Base-by-base conservation (phyloP, 1,284 basidiomycete species). In the Puccinia triticina region DNA sequence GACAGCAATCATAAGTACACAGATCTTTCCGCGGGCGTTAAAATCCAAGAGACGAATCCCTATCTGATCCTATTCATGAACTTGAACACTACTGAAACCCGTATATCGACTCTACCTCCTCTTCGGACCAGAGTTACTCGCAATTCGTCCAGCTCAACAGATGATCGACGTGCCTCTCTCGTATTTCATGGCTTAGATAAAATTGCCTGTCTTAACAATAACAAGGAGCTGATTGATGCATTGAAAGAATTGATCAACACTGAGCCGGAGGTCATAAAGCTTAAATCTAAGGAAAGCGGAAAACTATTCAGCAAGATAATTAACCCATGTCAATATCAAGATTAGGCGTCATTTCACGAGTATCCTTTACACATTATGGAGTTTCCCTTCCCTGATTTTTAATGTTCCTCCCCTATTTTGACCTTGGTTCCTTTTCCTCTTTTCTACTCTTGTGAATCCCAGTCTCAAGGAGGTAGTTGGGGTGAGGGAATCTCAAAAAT, bases 201-300 rank as follows among this genome's bases (percentile, higher is more conserved):
- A 26, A n/a, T n/a, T n/a, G n/a, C n/a, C n/a, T 61, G 59, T 61
- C 59, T 61, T 61, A 61, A 32, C 14, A n/a, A n/a, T n/a, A n/a
- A n/a, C 59, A 29, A 61, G 29, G 29, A n/a, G 57, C 34, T 21
- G 16, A 29, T 16, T 34, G 29, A 61, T 59, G 59, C 59, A 5
- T 61, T 61, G 59, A 34, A 61, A 61, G 59, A 12, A 11, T 61
- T 61, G 59, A 61, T 61, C 26, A 34, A 32, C 16, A 18, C 12
- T 26, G 59, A 61, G 59, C 59, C 59, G 14, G 59, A 61, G 32
- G 32, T 61, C 26, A 32, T 34, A 29, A 16, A 5, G 29, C 29
- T 61, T 16, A 5, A 61, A 29, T 5, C 12, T n/a, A 59, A n/a
- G 21, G 57, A 59, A n/a, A 59, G 57, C 26, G 57, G 57, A 26